phyloP scores from a whole-genome alignment of 306 rosid genomes.

The Cucurbita moschata region DNA sequence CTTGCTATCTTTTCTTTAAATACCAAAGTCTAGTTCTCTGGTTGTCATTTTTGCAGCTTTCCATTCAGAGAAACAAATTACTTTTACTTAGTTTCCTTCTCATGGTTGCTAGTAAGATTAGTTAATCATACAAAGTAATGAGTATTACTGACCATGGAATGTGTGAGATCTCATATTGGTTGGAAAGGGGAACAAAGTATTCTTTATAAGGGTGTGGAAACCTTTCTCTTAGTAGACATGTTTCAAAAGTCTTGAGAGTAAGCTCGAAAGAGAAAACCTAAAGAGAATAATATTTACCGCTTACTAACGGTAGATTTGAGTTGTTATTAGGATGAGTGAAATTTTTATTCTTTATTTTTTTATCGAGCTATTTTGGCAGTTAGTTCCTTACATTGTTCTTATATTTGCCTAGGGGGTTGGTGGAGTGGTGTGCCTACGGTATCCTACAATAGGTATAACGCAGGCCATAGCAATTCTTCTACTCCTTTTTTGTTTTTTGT shows the following conservation, averaged over 20 bases:
- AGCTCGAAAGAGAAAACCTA: too few relatives aligned
- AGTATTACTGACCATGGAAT: neutral
- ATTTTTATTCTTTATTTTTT: neutral
- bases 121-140: neutral
- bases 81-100: neutral
- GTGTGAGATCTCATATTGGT: too few relatives aligned
- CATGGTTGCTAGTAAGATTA: neutral
- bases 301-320: too few relatives aligned
- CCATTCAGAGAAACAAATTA: neutral
- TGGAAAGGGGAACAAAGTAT: too few relatives aligned
- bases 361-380: neutral
- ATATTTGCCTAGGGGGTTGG: slow-evolving; percentile 64
- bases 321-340: neutral
- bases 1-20: slow-evolving; percentile 3
- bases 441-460: slow-evolving; percentile 48
- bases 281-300: too few relatives aligned
- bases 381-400: slow-evolving; percentile 11
- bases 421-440: slow-evolving; percentile 88
- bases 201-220: too few relatives aligned
- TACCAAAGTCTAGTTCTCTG: neutral
- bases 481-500: slow-evolving; percentile 6
- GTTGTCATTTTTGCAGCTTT: neutral
- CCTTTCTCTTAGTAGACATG: too few relatives aligned
- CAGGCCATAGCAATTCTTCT: neutral
- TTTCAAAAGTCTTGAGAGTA: too few relatives aligned